Conservation (phyloP, 1,284 basidiomycete species). For the Ustilago sp. region DNA sequence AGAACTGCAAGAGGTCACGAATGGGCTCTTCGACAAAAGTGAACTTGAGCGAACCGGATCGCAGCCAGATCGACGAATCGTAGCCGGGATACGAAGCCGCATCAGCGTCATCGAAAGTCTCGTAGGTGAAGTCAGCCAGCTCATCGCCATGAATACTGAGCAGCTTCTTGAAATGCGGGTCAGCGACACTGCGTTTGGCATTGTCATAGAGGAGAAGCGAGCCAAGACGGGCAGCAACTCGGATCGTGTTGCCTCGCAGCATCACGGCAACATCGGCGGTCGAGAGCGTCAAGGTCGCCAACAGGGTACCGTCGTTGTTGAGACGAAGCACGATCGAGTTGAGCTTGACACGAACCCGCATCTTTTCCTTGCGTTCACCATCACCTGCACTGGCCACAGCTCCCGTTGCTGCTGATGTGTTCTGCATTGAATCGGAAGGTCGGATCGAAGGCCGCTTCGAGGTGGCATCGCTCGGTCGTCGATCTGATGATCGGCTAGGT, state of each 20-base stretch:
- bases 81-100: slow-evolving; percentile 79
- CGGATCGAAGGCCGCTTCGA: slow-evolving; percentile 34
- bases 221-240: slow-evolving; percentile 85
- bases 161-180: slow-evolving; percentile 82
- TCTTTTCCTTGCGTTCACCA: slow-evolving; percentile 74
- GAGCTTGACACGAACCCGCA: slow-evolving; percentile 85
- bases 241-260: slow-evolving; percentile 80
- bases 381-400: slow-evolving; percentile 20
- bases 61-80: slow-evolving; percentile 86
- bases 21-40: slow-evolving; percentile 89
- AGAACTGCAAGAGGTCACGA: slow-evolving; percentile 85
- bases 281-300: slow-evolving; percentile 90
- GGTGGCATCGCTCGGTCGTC: slow-evolving; percentile 41
- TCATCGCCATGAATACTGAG: slow-evolving; percentile 95
- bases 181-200: slow-evolving; percentile 72
- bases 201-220: slow-evolving; percentile 88
- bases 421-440: slow-evolving; percentile 35
- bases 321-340: slow-evolving; percentile 87
- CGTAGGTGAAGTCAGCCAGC: slow-evolving; percentile 93
- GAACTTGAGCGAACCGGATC: slow-evolving; percentile 90
- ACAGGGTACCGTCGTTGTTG: slow-evolving; percentile 78
- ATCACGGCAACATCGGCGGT: slow-evolving; percentile 89
- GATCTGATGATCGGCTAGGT: slow-evolving; percentile 42
- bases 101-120: slow-evolving; percentile 82
- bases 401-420: slow-evolving; percentile 3